Percentiles rank a stretch among this genome's conserved stretches.
phyloP scores from a whole-genome alignment of 2,329 filamentous ascomycete species.

The Rutstroemia sp. region DNA sequence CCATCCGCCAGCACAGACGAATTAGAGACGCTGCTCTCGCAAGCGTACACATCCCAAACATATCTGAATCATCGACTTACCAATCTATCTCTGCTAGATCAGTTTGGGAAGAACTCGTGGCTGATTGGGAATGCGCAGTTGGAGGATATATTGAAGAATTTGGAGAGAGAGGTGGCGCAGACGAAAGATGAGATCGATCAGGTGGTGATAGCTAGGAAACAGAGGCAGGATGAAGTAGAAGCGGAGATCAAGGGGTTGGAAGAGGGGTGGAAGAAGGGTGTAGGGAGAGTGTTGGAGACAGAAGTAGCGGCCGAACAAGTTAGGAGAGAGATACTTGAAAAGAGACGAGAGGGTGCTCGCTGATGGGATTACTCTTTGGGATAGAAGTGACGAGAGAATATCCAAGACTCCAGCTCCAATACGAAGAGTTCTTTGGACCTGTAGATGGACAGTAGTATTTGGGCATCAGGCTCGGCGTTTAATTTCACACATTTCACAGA shows the following conservation, averaged over 20 bases:
- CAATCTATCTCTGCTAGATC: slow-evolving; percentile 23
- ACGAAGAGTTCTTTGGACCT: no score
- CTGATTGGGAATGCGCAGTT: slow-evolving; percentile 74
- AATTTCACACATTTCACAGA: no score
- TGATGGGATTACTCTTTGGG: not conserved
- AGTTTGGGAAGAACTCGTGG: slow-evolving; percentile 78
- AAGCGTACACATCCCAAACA: slow-evolving; percentile 49
- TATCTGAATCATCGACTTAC: slow-evolving; percentile 41
- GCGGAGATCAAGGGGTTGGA: slow-evolving; percentile 70
- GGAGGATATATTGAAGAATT: slow-evolving; percentile 59
- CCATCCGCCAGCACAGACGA: slow-evolving; percentile 24
- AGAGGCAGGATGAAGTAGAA: slow-evolving; percentile 61
- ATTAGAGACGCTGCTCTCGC: slow-evolving; percentile 28
- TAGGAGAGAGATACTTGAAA: slow-evolving; percentile 57
- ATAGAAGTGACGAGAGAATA: not conserved
- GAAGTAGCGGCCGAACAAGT: slow-evolving; percentile 76
- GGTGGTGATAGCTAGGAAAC: slow-evolving; percentile 62
- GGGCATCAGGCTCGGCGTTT: no score
- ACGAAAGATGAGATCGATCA: slow-evolving; percentile 63
- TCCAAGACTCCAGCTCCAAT: no score
- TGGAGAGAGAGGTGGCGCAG: slow-evolving; percentile 70
- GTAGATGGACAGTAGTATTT: not conserved
- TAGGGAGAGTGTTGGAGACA: slow-evolving; percentile 76
- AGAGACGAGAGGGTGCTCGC: slow-evolving; percentile 39
- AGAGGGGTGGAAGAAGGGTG: slow-evolving; percentile 69